Percentiles rank a stretch among this genome's conserved stretches.
phyloP scores from a whole-genome alignment of 1,284 basidiomycete genomes.

The Microbotryum intermedium region DNA sequence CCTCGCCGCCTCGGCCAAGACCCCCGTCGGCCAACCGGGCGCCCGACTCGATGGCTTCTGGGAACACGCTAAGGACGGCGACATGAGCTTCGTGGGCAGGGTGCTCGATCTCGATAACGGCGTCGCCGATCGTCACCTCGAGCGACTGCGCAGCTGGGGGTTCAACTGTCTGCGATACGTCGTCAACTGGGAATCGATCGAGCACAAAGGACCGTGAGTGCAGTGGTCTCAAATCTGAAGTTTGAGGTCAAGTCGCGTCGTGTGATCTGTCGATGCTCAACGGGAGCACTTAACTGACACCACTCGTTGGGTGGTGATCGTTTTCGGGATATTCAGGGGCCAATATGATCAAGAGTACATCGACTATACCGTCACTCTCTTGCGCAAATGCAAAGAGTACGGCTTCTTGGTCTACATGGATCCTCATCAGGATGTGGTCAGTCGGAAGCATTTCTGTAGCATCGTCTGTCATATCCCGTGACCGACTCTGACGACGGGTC shows the following conservation, averaged over 20 bases:
- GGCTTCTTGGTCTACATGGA: constrained; percentile 92
- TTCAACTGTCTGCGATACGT: constrained; percentile 90
- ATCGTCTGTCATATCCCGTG: background rate
- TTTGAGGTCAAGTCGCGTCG: background rate
- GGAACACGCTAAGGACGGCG: constrained; percentile 70
- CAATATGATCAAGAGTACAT: constrained; percentile 87
- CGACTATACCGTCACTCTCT: constrained; percentile 78
- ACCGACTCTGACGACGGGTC: background rate
- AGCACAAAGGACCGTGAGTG: constrained; percentile 87
- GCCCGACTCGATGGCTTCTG: constrained; percentile 71
- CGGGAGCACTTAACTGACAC: background rate
- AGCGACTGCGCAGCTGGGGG: constrained; percentile 79
- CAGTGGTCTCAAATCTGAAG: background rate
- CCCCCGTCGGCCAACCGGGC: constrained; percentile 62
- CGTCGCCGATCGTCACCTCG: constrained; percentile 77
- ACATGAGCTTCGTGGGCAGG: constrained; percentile 60
- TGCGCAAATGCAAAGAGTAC: constrained; percentile 83
- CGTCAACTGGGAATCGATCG: constrained; percentile 88
- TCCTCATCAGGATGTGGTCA: constrained; percentile 89
- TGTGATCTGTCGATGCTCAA: background rate
- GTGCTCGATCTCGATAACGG: constrained; percentile 77
- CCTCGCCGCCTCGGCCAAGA: constrained; percentile 78
- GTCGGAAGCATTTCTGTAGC: constrained; percentile 39
- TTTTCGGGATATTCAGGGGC: constrained; percentile 49
- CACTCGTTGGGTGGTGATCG: too few species aligned